Base-by-base conservation (phyloP, 2,329 filamentous ascomycete species). In the Dactylellina leptospora region DNA sequence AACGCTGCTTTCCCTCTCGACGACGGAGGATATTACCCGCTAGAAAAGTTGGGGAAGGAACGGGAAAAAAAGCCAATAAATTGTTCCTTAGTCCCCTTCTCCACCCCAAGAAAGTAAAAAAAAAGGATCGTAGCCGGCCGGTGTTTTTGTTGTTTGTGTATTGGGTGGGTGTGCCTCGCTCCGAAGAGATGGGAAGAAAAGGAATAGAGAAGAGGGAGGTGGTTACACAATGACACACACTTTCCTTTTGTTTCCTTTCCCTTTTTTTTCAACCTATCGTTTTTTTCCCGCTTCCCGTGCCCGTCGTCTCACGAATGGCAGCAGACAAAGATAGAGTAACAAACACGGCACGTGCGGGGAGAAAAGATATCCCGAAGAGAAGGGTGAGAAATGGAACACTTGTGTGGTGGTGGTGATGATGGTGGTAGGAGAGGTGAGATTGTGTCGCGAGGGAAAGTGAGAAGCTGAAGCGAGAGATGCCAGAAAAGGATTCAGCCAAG, bases 221-320 rank as follows among this genome's bases (percentile, higher is more conserved):
- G n/a, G 64, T 70, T 70, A 70, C 64, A 70, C 64, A 70, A 70
- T 70, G 64, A 61, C 64, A 70, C 64, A 70, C 64, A 50, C 48
- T 50, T 40, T 51, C 27, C 33, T 51, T 45, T 56, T 27, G 22
- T 40, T 55, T 48, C 42, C 4, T 45, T 48, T 30, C 45, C 42
- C 30, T 28, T 56, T n/a, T 25, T 33, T 36, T 33, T 33, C 5
- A 6, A 6, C 5, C 11, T 33, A 33, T 33, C 11, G 11, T 33
- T 33, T 6, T 33, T 40, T 40, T 40, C 36, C 33, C 36, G 2
- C 30, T 50, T 40, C 28, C 27, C 50, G 23, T 36, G 25, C 51
- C 36, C 53, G 25, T 20, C 36, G 22, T 47, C 54, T 58, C 54
- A 33, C 42, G 38, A 20, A n/a, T 22, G 10, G 8, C 33, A 38